Conservation (phyloP, 176 grass and related monocot species). For the Pharus latifolius region DNA sequence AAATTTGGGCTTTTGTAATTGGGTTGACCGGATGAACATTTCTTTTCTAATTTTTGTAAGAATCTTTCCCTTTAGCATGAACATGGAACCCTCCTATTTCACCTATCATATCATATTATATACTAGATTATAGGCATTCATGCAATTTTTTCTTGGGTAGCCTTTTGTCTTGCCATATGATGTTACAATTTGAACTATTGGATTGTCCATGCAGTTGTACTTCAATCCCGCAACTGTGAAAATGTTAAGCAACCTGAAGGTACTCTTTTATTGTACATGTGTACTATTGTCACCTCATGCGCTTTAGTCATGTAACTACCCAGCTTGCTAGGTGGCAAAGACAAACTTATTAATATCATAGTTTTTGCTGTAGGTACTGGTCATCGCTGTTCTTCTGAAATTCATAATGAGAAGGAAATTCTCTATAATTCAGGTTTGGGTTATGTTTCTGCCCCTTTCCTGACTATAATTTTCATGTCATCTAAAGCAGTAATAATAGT, state of each 20-base stretch:
- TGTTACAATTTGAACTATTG: not conserved
- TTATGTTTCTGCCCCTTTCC: not conserved
- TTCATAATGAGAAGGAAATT: constrained; percentile 82
- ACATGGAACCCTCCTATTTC: too few relatives aligned
- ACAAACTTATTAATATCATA: constrained; percentile 6
- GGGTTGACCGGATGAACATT: too few relatives aligned
- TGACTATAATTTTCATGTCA: not conserved
- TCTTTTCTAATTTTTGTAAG: not conserved
- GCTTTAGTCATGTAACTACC: constrained; percentile 9
- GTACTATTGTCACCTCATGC: too few relatives aligned
- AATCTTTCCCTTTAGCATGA: too few relatives aligned
- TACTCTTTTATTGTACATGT: constrained; percentile 25
- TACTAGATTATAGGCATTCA: not conserved
- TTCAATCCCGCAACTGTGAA: constrained; percentile 98
- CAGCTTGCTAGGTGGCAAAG: too few relatives aligned
- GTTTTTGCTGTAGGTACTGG: constrained; percentile 43
- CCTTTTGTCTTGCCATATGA: not conserved
- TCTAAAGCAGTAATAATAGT: constrained; percentile 24
- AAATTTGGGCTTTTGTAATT: not conserved
- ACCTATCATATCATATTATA: not conserved
- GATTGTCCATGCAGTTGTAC: constrained; percentile 63
- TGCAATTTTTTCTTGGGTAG: not conserved
- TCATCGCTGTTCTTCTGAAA: constrained; percentile 95
- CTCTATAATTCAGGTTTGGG: constrained; percentile 71
- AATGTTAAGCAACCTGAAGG: constrained; percentile 99